These are phyloP conservation scores for Capillidium heterosporum DNA, from an alignment of 371 early-diverging fungal genomes.

Conservation along the genomic window DNA sequence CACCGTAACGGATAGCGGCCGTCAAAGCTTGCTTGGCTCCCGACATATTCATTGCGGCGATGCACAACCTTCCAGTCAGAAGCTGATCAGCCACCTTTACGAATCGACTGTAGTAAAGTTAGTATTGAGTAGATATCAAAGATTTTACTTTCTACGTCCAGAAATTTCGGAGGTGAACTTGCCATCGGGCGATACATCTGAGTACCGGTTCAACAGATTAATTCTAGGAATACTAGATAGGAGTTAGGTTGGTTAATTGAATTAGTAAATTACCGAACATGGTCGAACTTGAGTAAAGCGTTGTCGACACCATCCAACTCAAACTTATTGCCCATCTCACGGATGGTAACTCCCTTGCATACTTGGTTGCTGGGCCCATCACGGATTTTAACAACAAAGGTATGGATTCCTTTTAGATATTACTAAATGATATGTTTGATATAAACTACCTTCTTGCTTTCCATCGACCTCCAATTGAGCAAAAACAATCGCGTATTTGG, in stretches of 20 bases:
- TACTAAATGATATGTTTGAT: not conserved
- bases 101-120: conserved; percentile 24
- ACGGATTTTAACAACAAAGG: conserved; percentile 43
- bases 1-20: conserved; percentile 45
- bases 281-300: conserved; percentile 21
- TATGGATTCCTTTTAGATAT: conserved; percentile 16
- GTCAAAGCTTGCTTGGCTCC: conserved; percentile 27
- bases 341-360: conserved; percentile 34
- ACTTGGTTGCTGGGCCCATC: conserved; percentile 17
- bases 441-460: conserved; percentile 29
- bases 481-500: conserved; percentile 46
- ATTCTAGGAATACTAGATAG: conserved; percentile 22
- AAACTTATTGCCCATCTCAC: conserved; percentile 47
- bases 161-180: conserved; percentile 25
- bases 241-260: not conserved
- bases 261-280: conserved; percentile 10
- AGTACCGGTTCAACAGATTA: conserved; percentile 44
- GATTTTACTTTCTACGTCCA: conserved; percentile 26
- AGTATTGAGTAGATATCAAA: not conserved
- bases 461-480: conserved; percentile 41
- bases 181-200: conserved; percentile 39
- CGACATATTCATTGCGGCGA: conserved; percentile 38
- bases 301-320: conserved; percentile 50
- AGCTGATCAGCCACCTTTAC: conserved; percentile 53
- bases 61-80: conserved; percentile 42